A percentile compares a stretch with the other conserved stretches of the same genome.
These are phyloP conservation scores for Mycena polygramma DNA, from an alignment of 768 basidiomycete species.

Conservation along the genomic window DNA sequence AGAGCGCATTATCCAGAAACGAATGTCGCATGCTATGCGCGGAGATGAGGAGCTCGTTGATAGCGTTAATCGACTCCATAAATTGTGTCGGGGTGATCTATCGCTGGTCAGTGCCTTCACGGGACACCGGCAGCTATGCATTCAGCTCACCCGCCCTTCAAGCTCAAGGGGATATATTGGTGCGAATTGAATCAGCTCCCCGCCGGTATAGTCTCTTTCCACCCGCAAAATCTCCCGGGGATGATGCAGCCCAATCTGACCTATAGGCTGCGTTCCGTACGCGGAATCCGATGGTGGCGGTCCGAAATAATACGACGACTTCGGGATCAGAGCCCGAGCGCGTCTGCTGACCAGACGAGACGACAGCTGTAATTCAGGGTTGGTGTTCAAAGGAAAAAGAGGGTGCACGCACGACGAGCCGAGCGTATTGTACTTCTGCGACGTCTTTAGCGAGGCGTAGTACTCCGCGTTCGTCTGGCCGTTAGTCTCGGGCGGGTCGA, in stretches of 20 bases:
- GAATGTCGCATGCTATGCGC: constrained; percentile 85
- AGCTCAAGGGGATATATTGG: constrained; percentile 92
- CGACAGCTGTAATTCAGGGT: constrained; percentile 29
- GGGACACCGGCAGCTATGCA: neutral
- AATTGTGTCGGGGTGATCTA: constrained; percentile 95
- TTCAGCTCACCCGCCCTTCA: constrained; percentile 83
- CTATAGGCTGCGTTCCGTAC: constrained; percentile 84
- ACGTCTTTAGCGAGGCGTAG: constrained; percentile 57
- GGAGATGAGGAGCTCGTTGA: constrained; percentile 89
- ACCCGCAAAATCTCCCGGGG: constrained; percentile 93
- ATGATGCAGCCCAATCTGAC: constrained; percentile 89
- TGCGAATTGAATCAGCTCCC: constrained; percentile 92
- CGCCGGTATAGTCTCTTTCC: constrained; percentile 92
- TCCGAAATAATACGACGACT: constrained; percentile 88
- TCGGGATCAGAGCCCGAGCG: constrained; percentile 70
- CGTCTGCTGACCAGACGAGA: constrained; percentile 40
- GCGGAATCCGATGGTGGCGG: constrained; percentile 83
- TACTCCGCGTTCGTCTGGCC: constrained; percentile 52
- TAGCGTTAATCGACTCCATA: constrained; percentile 88
- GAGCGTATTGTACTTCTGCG: constrained; percentile 57
- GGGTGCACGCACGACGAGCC: constrained; percentile 56
- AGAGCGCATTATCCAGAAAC: constrained; percentile 83
- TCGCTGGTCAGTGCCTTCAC: neutral
- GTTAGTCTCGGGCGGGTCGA: constrained; percentile 62
- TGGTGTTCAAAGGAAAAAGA: constrained; percentile 7